Evolutionary conservation across 805 yeast species (phyloP), one percentile per base, ranked within the genome.

Genomic region (Ogataea chonburiensis): DNA sequence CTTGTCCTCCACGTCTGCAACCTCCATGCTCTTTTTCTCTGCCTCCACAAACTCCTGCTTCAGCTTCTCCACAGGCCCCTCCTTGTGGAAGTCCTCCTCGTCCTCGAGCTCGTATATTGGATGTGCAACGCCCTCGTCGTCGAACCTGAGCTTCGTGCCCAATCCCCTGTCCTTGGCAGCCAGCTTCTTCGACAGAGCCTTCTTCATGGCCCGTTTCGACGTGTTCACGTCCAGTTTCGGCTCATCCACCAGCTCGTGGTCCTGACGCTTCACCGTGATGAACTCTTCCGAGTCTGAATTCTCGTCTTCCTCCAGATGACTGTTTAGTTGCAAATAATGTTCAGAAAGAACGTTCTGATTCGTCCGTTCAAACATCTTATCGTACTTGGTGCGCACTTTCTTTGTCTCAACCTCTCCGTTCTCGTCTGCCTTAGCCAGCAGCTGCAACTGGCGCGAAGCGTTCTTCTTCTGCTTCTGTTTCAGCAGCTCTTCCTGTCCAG

Each of bases 101-200:
- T 83, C 86, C 56, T 86, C 88, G 42, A 93, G 70, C 63, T 91
- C 98, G 55, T 93, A 93, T 5, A 91, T 68, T 7, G 95, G 85
- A 61, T 91, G 98, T 0, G 98, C 82, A 5, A 70, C 71, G 17
- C 99, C 99, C 3, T 91, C 97, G 45, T 93, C 98, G 56, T 93
- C 99, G 55, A 91, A 93, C 37, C 75, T 71, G 49, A 91, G 60
- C 58, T 88, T 93, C 14, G 83, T 77, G 12, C 96, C 82, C 39
- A 77, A 74, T 1, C 86, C 86, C 44, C 73, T 74, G 10, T 69
- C 57, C 30, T 79, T 66, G 16, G 78, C 49, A 2, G 88, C 75
- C 24, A 77, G 73, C 58, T 91, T 93, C 67, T 85, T 88, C 9
- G 96, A 86, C 23, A 89, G 67, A 0, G 97, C 97, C 49, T 77